Evolutionary conservation across 371 early-diverging fungal genomes (phyloP).

Genomic region (Batrachochytrium dendrobatidis): DNA sequence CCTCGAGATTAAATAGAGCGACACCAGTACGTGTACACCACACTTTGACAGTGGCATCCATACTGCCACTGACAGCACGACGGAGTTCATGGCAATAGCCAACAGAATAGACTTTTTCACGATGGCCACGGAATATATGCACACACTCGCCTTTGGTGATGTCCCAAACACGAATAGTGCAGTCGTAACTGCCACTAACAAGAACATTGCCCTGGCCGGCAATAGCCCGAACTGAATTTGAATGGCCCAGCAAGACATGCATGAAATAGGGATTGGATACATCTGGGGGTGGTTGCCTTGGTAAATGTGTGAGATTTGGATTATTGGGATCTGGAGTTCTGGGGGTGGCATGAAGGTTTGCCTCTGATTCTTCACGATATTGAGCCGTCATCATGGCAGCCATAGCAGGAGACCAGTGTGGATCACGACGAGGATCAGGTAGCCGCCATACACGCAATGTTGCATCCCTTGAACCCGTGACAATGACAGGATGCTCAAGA

Average conservation of each 20-base stretch:
- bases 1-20: slow-evolving; percentile 65
- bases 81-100: slow-evolving; percentile 76
- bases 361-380: background rate
- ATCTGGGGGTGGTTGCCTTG: too few relatives aligned
- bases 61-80: slow-evolving; percentile 87
- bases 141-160: slow-evolving; percentile 57
- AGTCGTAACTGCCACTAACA: slow-evolving; percentile 95
- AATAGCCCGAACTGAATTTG: slow-evolving; percentile 87
- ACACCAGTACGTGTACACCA: slow-evolving; percentile 90
- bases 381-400: too few relatives aligned
- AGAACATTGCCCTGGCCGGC: slow-evolving; percentile 81
- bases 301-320: background rate
- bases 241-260: slow-evolving; percentile 81
- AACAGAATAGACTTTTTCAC: slow-evolving; percentile 87
- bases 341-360: background rate
- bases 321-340: background rate
- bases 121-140: slow-evolving; percentile 74
- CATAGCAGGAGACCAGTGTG: background rate
- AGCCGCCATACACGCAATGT: slow-evolving; percentile 90
- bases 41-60: slow-evolving; percentile 93
- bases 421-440: slow-evolving; percentile 56
- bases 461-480: slow-evolving; percentile 96
- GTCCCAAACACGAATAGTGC: slow-evolving; percentile 91
- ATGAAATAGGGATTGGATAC: slow-evolving; percentile 46
- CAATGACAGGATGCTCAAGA: slow-evolving; percentile 53